These are phyloP conservation scores for Fusarium burgessii DNA, from an alignment of 2,329 filamentous ascomycete genomes.

Conservation along the genomic window DNA sequence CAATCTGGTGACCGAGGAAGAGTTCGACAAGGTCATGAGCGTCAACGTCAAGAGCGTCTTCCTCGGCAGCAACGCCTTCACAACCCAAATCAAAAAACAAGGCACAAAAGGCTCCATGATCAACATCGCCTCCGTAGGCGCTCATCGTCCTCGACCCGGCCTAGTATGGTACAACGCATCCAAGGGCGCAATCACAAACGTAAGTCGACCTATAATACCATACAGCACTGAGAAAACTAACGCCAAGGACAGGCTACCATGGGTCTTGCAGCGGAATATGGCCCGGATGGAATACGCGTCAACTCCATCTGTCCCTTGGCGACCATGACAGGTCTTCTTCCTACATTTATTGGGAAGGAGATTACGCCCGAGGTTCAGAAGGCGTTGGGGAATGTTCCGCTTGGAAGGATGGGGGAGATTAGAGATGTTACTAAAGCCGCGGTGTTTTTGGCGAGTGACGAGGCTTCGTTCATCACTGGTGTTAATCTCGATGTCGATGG, in stretches of 20 bases:
- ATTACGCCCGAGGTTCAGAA: conserved; percentile 72
- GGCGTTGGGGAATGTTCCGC: conserved; percentile 65
- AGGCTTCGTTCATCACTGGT: conserved; percentile 78
- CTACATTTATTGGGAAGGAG: conserved; percentile 67
- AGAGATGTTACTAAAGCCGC: conserved; percentile 77
- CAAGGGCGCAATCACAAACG: conserved; percentile 74
- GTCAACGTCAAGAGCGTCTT: conserved; percentile 17
- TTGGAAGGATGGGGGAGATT: conserved; percentile 57
- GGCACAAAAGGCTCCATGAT: conserved; percentile 17
- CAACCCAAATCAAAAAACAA: background rate
- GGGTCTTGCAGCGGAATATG: conserved; percentile 77
- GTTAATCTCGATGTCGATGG: conserved; percentile 69
- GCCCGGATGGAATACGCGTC: conserved; percentile 77
- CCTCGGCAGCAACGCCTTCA: conserved; percentile 11
- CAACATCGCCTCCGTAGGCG: conserved; percentile 24
- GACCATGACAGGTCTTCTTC: conserved; percentile 50
- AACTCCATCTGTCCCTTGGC: conserved; percentile 78
- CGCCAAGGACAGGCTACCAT: conserved; percentile 54
- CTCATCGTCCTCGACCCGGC: conserved; percentile 66
- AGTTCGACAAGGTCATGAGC: conserved; percentile 19
- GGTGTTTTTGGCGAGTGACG: conserved; percentile 77
- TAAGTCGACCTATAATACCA: background rate
- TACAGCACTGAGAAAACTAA: conserved; percentile 1
- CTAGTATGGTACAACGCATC: conserved; percentile 78
- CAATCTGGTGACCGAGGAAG: conserved; percentile 1